These are phyloP conservation scores for Alternaria sp. DNA, from an alignment of 2,329 filamentous ascomycete species.

Conservation along the genomic window DNA sequence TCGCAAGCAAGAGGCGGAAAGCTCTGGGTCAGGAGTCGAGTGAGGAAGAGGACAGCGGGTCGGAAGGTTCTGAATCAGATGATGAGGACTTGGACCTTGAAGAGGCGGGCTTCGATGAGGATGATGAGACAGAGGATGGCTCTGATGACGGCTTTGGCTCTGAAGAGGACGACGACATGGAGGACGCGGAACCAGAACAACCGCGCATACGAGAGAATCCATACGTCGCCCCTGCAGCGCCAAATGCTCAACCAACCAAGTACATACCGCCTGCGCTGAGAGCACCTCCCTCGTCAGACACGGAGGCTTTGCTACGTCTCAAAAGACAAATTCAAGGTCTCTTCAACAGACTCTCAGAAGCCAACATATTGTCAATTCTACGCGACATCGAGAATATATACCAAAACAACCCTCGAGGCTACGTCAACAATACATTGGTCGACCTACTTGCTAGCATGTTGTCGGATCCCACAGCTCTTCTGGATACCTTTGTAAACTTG, in stretches of 20 bases:
- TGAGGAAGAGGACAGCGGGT: conserved; percentile 38
- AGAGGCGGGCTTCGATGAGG: conserved; percentile 26
- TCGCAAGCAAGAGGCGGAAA: conserved; percentile 65
- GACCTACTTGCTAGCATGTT: conserved; percentile 81
- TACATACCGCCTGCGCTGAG: conserved; percentile 90
- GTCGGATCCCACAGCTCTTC: conserved; percentile 77
- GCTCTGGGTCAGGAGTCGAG: conserved; percentile 44
- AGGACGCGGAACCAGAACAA: conserved; percentile 44
- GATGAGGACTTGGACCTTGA: conserved; percentile 45
- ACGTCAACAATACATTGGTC: conserved; percentile 82
- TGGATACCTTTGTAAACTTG: conserved; percentile 89
- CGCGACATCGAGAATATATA: conserved; percentile 85
- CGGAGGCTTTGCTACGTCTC: conserved; percentile 73
- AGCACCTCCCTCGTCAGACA: conserved; percentile 67
- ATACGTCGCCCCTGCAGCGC: conserved; percentile 75
- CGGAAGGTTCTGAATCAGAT: conserved; percentile 30
- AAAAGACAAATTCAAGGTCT: conserved; percentile 85
- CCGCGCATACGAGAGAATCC: conserved; percentile 77
- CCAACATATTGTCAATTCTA: conserved; percentile 85
- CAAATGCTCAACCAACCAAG: conserved; percentile 64
- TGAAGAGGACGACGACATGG: conserved; percentile 37
- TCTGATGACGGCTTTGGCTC: conserved; percentile 44
- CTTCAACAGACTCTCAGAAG: conserved; percentile 91
- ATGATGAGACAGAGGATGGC: conserved; percentile 33
- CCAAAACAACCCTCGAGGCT: conserved; percentile 81